A percentile compares a stretch with the other conserved stretches of the same genome.
phyloP scores from a whole-genome alignment of 2,329 filamentous ascomycete genomes.

The Colletotrichum liaoningense region DNA sequence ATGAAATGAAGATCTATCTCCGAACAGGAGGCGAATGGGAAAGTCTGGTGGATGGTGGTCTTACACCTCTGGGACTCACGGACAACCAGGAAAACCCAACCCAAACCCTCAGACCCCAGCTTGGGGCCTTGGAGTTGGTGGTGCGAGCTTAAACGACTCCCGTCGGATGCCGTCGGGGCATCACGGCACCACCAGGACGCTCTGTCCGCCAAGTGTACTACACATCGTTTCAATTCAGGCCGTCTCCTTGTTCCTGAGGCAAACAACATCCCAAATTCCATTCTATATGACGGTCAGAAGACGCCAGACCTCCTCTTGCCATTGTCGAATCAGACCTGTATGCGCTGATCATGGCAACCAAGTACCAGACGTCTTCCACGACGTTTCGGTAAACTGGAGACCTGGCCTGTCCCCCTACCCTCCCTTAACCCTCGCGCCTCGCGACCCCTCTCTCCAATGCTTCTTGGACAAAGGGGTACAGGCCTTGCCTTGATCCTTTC shows the following conservation, averaged over 20 bases:
- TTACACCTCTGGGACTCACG: slow-evolving; percentile 12
- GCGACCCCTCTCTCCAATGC: neutral
- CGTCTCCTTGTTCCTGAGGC: slow-evolving; percentile 23
- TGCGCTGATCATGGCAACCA: slow-evolving; percentile 1
- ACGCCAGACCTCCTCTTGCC: neutral
- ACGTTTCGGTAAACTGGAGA: slow-evolving; percentile 22
- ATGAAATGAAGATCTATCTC: slow-evolving; percentile 4
- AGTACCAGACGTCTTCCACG: slow-evolving; percentile 8
- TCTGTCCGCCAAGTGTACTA: slow-evolving; percentile 20
- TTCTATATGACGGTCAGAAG: slow-evolving; percentile 14
- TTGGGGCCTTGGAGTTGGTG: neutral
- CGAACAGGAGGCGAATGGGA: neutral
- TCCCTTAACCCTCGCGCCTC: neutral
- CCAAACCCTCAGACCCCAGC: slow-evolving; percentile 21
- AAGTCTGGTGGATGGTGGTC: neutral
- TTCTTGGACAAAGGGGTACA: neutral
- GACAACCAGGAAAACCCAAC: slow-evolving; percentile 14
- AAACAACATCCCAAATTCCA: slow-evolving; percentile 4
- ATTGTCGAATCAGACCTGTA: slow-evolving; percentile 28
- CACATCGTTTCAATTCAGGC: slow-evolving; percentile 20
- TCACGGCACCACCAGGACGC: slow-evolving; percentile 14
- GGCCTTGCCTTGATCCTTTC: neutral
- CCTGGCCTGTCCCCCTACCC: neutral
- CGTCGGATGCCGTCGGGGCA: slow-evolving; percentile 18
- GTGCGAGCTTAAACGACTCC: slow-evolving; percentile 15